phyloP scores from a whole-genome alignment of 169 alveolate species.

The Babesia microti region DNA sequence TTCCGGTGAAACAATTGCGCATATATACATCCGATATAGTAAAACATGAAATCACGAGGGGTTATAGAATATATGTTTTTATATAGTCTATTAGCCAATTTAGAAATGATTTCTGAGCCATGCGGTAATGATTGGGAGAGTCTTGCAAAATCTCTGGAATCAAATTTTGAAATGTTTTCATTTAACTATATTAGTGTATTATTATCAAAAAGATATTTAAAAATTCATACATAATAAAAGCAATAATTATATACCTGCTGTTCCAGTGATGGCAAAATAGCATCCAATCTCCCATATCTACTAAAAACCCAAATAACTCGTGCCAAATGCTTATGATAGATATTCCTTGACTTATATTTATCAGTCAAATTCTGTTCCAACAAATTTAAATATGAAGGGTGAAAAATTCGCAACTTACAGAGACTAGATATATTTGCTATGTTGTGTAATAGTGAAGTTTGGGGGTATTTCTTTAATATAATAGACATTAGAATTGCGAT shows the following conservation, averaged over 20 bases:
- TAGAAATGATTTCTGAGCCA: too few relatives aligned
- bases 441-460: conserved; percentile 30
- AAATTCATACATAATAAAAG: too few relatives aligned
- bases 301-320: conserved; percentile 36
- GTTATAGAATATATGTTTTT: too few relatives aligned
- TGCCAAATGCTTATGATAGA: conserved; percentile 37
- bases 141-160: conserved; percentile 25
- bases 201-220: too few relatives aligned
- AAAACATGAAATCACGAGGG: too few relatives aligned
- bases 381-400: conserved; percentile 11
- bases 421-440: conserved; percentile 35
- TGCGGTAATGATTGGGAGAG: too few relatives aligned
- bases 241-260: conserved; percentile 29
- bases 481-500: conserved; percentile 31
- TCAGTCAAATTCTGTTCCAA: conserved; percentile 13
- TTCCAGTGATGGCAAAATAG: conserved; percentile 12
- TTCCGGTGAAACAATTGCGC: too few relatives aligned
- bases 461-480: conserved; percentile 15
- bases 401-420: conserved; percentile 27
- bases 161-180: conserved; percentile 19
- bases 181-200: conserved; percentile 12
- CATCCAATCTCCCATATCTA: conserved; percentile 15
- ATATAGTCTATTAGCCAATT: too few relatives aligned
- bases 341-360: conserved; percentile 26
- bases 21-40: too few relatives aligned